Evolutionary conservation across 495 filamentous ascomycete genomes (phyloP).

Genomic region (Trichoderma gamsii): DNA sequence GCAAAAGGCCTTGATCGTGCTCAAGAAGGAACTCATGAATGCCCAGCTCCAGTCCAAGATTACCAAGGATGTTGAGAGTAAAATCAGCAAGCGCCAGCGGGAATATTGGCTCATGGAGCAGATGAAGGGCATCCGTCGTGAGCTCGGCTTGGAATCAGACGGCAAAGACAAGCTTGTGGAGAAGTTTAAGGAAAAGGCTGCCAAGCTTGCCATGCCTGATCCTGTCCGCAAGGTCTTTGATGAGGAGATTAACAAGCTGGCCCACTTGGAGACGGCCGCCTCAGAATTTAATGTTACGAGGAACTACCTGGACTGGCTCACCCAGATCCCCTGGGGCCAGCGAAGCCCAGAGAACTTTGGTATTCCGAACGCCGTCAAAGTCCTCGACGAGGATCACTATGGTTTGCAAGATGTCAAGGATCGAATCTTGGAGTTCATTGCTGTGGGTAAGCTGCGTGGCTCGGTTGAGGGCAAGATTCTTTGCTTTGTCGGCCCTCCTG

Average conservation of each 20-base stretch:
- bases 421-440: constrained; percentile 97
- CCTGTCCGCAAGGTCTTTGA: constrained; percentile 95
- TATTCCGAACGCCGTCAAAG: constrained; percentile 80
- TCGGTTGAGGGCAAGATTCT: constrained; percentile 98
- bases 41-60: constrained; percentile 96
- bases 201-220: constrained; percentile 93
- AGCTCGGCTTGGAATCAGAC: constrained; percentile 93
- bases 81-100: constrained; percentile 95
- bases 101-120: constrained; percentile 99
- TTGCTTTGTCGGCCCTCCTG: constrained; percentile 92
- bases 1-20: constrained; percentile 78
- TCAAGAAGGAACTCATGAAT: constrained; percentile 98
- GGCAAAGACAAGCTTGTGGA: constrained; percentile 97
- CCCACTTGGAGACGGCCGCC: constrained; percentile 87
- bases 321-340: constrained; percentile 96
- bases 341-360: constrained; percentile 94
- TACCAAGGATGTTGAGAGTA: constrained; percentile 93
- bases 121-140: constrained; percentile 96
- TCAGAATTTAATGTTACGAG: constrained; percentile 99
- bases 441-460: constrained; percentile 92
- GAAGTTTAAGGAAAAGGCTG: constrained; percentile 91
- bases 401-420: constrained; percentile 98
- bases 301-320: constrained; percentile 98
- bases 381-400: constrained; percentile 95
- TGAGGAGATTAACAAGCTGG: constrained; percentile 94